Evolutionary conservation across 1,284 basidiomycete species (phyloP), one percentile per base, ranked within the genome.

Genomic region (Melampsora occidentalis): DNA sequence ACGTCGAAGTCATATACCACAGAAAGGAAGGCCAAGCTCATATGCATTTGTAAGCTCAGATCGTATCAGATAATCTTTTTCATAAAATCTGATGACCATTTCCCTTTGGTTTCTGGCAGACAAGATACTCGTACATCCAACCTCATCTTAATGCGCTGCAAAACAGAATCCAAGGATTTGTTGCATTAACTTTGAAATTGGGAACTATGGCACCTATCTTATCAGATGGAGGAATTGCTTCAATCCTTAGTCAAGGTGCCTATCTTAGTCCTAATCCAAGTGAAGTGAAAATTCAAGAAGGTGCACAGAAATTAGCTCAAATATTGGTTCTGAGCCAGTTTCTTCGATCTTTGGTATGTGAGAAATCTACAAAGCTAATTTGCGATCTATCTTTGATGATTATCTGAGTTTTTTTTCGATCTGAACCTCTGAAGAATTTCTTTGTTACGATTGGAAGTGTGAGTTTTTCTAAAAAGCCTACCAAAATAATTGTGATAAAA

Each of bases 391-490:
- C 18, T 53, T 53, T 3, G 16, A 5, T 14, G 5, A 20, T 53
- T 53, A 5, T 53, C 16, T 53, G 4, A 5, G 4, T 53, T 57
- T 57, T 57, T 12, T 57, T 7, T 42, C 10, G 2, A 64, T 48
- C 14, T 48, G 2, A 18, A 28, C 51, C 4, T 57, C 2, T n/a
- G 6, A 22, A 67, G 71, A 67, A 59, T 51, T 25, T 67, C 33
- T 75, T 75, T 49, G 71, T 75, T 6, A 57, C 71, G 14, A 75
- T 75, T 22, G 71, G 71, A 31, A 57, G 49, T 61, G 71, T 75
- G 10, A 75, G 71, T 75, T 5, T 57, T 35, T 22, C 1, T 63
- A 22, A 35, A 5, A 1, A 25, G 14, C 62, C 20, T 57, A 57
- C 6, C 12, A 57, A 7, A 57, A 12, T 12, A 7, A 7, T 57